phyloP scores from a whole-genome alignment of 192 early-diverging fungal genomes.

The Neocallimastix lanati region DNA sequence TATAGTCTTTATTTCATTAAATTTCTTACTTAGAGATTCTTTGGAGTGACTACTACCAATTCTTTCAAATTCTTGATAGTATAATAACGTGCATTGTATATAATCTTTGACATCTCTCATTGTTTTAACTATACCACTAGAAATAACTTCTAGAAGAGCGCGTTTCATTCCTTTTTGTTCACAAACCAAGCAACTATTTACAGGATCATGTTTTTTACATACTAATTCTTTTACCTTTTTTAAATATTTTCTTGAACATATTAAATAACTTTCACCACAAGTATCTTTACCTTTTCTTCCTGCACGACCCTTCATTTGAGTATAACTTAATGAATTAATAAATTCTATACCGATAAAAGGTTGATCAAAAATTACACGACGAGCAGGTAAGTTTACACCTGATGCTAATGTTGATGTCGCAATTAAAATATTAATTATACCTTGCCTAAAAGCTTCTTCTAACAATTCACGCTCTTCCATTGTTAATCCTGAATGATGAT shows the following conservation, averaged over 20 bases:
- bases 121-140: slow-evolving; percentile 6
- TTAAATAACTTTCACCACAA: slow-evolving; percentile 12
- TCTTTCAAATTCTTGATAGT: slow-evolving; percentile 1
- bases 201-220: slow-evolving; percentile 7
- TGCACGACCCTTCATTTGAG: slow-evolving; percentile 20
- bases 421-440: slow-evolving; percentile 10
- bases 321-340: slow-evolving; percentile 6
- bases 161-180: slow-evolving; percentile 20
- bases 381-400: slow-evolving; percentile 17
- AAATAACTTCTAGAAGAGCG: slow-evolving; percentile 17
- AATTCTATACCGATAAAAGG: slow-evolving; percentile 11
- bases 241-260: slow-evolving; percentile 7
- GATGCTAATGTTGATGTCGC: slow-evolving; percentile 16
- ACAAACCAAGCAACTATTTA: slow-evolving; percentile 11
- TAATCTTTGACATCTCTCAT: slow-evolving; percentile 6
- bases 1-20: background rate
- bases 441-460: slow-evolving; percentile 15
- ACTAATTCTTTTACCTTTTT: slow-evolving; percentile 6
- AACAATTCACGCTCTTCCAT: slow-evolving; percentile 15
- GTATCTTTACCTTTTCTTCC: slow-evolving; percentile 18
- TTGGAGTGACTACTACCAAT: background rate
- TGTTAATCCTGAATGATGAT: slow-evolving; percentile 14
- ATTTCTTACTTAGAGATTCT: background rate
- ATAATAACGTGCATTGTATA: slow-evolving; percentile 5
- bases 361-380: slow-evolving; percentile 15